Evolutionary conservation across 306 rosid species (phyloP), one percentile per base, ranked within the genome.

Genomic region (Neltuma alba): DNA sequence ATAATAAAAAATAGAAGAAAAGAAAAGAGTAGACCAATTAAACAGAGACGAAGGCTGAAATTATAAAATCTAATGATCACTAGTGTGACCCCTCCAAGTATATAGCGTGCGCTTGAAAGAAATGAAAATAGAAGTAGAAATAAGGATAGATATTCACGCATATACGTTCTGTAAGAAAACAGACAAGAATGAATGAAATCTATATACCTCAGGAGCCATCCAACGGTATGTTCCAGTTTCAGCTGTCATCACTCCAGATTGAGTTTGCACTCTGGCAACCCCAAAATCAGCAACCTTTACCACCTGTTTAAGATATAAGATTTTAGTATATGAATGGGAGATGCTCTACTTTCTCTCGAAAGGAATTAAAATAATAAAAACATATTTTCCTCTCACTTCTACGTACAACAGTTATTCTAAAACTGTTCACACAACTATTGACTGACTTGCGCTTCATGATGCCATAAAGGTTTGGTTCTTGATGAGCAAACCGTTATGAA

Each of bases 211-310:
- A 47, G 99, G 99, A 83, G 99, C 98, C 99, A 96, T 96, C 99
- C 99, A 96, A 67, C 99, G 99, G 87, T 93, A 96, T 41, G 99
- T 96, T 87, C 99, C 98, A 78, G 99, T 96, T 88, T 96, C 98
- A 82, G 99, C 99, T 44, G 99, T 96, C 99, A 96, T 96, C 69
- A 96, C 99, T 75, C 98, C 99, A 82, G 99, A 90, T 62, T 93
- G 97, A 69, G 87, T 77, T 85, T 93, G 96, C 80, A 96, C 99
- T 87, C 99, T 96, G 30, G 99, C 99, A 80, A 96, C 99, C 79
- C 99, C 99, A 90, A 96, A 96, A 91, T 96, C 99, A 78, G 96
- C 98, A 85, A 96, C 99, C 89, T 96, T 96, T 81, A 96, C 94
- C 16, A 96, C 91, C 99, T 96, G 91, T 76, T 71, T 61, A 76